Percentiles rank a stretch among this genome's conserved stretches.
phyloP scores from a whole-genome alignment of 164 flowering plant genomes.

The Aristolochia californica region DNA sequence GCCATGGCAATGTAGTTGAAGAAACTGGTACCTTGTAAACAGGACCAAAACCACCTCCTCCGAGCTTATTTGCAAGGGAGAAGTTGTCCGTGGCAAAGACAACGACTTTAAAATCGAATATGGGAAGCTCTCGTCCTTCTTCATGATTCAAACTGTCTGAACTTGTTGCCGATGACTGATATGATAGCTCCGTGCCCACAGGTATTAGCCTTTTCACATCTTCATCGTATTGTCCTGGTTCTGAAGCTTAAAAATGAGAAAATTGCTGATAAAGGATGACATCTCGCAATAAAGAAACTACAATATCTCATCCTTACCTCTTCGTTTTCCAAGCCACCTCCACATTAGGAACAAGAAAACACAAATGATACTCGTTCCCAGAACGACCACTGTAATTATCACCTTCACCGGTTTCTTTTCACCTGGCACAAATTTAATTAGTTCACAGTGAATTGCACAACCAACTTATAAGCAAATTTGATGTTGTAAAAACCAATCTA shows the following conservation, averaged over 20 bases:
- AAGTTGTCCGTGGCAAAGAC: conserved; percentile 14
- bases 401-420: not conserved
- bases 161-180: too few relatives aligned
- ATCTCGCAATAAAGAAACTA: not conserved
- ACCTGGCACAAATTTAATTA: not conserved
- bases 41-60: conserved; percentile 17
- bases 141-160: too few relatives aligned
- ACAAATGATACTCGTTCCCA: not conserved
- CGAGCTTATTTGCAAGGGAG: conserved; percentile 9
- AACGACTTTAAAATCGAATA: conserved; percentile 5
- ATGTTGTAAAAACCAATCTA: too few relatives aligned
- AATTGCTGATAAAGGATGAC: not conserved
- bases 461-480: too few relatives aligned
- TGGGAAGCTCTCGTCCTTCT: not conserved
- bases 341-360: not conserved
- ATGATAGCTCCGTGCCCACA: too few relatives aligned
- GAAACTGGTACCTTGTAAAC: conserved; percentile 5
- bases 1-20: too few relatives aligned
- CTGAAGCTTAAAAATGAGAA: not conserved
- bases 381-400: not conserved
- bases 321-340: not conserved
- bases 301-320: not conserved
- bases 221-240: not conserved
- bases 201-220: not conserved
- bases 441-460: too few relatives aligned